Evolutionary conservation across 441 rosid species (phyloP), one percentile per base, ranked within the genome.

Genomic region (Raphanus hybrid): DNA sequence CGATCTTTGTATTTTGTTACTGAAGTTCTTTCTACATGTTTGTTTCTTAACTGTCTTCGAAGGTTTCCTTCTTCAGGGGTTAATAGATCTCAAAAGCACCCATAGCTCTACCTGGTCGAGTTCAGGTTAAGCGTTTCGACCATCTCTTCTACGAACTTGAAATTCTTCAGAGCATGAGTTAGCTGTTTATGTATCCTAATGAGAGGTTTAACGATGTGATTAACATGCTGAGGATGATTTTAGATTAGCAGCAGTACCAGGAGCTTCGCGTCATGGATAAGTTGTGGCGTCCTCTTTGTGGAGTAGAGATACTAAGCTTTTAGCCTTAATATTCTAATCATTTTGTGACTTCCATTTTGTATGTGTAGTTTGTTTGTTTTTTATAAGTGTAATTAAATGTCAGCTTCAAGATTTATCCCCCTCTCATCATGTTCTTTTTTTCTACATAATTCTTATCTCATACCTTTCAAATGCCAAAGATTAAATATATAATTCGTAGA

Each of bases 1-100:
- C 61, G 26, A 70, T 41, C 34, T 27, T 54, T 7, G 62, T 26
- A 66, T 78, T 74, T 2, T 29, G 41, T 79, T 69, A 77, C 52
- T 65, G 32, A 48, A 16, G n/a, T 59, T 50, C 23, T 70, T 29
- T 76, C 50, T 26, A 18, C 20, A 60, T 80, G 20, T 64, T 72
- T 73, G 73, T 32, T 65, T 64, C 73, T 57, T 43, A 43, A 60
- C 50, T 78, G 52, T 81, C 70, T 64, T 45, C 78, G 74, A 88
- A 96, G 99, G 89, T 92, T 80, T 94, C 98, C 55, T 96, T 92
- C 80, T 93, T 96, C 76, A 81, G 86, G 73, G 88, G 85, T 59
- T 94, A 93, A 80, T 96, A 96, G 86, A 85, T 91, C 64, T 86
- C 94, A 20, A 89, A 89, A 80, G 87, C 96, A 39, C 98, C 97